Base-by-base conservation (phyloP, 2,329 filamentous ascomycete species). In the Pestalotiopsis sp. region DNA sequence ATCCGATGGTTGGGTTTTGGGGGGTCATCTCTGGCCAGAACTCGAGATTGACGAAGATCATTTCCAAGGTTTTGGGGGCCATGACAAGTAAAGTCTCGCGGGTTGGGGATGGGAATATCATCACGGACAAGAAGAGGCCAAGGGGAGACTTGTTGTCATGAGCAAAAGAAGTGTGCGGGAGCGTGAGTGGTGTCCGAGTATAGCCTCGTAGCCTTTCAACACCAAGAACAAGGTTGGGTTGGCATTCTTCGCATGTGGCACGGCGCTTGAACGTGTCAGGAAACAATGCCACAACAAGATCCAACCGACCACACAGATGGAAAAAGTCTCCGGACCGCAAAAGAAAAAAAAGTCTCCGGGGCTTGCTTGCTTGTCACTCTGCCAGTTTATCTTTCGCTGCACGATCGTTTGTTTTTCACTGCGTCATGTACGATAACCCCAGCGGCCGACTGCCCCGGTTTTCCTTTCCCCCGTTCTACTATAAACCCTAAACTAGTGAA, bases 371-470 rank as follows among this genome's bases (percentile, higher is more conserved):
- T 36, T 36, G 17, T 45, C 41, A 45, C 17, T 45, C 41, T 17
- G 41, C 17, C 13, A 36, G 31, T 36, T 36, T 6, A 14, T 17
- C 41, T 45, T 17, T 45, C 12, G 5, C 12, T 14, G 41, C 12
- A 17, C 17, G 41, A 45, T 45, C 13, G 13, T 20, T 52, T 52
- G 17, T n/a, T 45, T 45, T 36, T 39, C 13, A 39, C 57, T 59
- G 57, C 57, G 25, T 59, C 57, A 59, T 59, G 57, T 36, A 36
- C 57, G 27, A 25, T 36, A 17, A 59, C 45, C 31, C 56, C 59
- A 61, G 59, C 59, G 59, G 59, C 59, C 59, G 59, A 36, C 59
- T 61, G 27, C 59, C 59, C 31, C n/a, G 27, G 31, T 61, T 36
- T 61, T 36, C 9, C 20, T 61, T 36, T n/a, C 20, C 11, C 17